These are phyloP conservation scores for Trichoderma sp. DNA, from an alignment of 2,329 filamentous ascomycete species.

Conservation along the genomic window DNA sequence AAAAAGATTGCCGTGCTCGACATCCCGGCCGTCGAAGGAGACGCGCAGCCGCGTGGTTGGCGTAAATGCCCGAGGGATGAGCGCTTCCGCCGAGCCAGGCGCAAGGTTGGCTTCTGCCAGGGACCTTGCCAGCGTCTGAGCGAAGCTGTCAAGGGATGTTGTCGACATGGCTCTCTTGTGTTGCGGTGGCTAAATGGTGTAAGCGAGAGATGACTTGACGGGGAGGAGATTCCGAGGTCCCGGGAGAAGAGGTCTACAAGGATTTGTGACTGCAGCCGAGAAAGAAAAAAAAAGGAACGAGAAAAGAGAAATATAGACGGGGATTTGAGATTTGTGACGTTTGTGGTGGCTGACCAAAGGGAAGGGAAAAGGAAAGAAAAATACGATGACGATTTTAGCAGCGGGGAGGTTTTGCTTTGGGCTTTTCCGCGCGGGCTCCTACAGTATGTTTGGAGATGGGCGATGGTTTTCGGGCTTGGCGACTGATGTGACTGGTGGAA, in stretches of 20 bases:
- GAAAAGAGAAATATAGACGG: neutral
- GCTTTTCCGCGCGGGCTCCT: neutral
- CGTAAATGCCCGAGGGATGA: slow-evolving; percentile 47
- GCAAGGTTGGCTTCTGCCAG: slow-evolving; percentile 44
- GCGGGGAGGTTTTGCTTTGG: neutral
- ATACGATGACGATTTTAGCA: neutral
- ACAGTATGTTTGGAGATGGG: neutral
- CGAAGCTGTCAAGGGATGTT: slow-evolving; percentile 24
- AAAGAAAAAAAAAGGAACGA: neutral
- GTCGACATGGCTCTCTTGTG: neutral
- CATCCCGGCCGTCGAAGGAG: slow-evolving; percentile 38
- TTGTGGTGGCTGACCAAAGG: neutral
- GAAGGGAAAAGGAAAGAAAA: neutral
- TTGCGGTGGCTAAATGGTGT: neutral
- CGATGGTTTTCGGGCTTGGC: neutral
- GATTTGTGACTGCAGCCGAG: neutral
- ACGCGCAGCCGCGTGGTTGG: slow-evolving; percentile 45
- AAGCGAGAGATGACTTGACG: neutral
- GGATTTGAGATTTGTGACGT: neutral
- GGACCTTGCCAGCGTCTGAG: slow-evolving; percentile 33
- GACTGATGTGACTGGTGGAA: slow-evolving; percentile 20
- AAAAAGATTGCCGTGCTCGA: slow-evolving; percentile 44
- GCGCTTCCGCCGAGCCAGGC: slow-evolving; percentile 41
- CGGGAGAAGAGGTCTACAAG: neutral
- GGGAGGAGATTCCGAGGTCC: neutral